Evolutionary conservation across 176 grass and related monocot genomes (phyloP), one percentile per base, ranked within the genome.

Genomic region (Cymbopogon citratus): DNA sequence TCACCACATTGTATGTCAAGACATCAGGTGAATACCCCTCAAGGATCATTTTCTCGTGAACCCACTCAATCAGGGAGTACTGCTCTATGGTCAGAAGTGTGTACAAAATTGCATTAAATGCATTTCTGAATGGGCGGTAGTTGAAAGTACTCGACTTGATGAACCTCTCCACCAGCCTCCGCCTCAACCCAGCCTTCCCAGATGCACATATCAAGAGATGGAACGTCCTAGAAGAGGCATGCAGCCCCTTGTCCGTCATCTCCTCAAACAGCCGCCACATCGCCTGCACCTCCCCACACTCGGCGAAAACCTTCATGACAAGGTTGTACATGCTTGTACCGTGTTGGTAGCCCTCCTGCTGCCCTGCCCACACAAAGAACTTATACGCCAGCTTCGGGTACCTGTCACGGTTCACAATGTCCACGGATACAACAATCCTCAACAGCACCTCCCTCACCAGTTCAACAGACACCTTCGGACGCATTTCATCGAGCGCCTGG

Each of bases 251-350:
- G 12, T 84, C 74, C 0, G 85, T 71, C 95, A 98, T 98, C 66
- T 98, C 92, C 81, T 92, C 92, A 44, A 91, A 74, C 72, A 98
- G 62, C n/a, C 84, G 18, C 92, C 95, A 91, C 92, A 98, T 93
- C 5, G 92, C 95, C 75, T 91, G 94, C 66, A 98, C 76, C 84
- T 94, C 90, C n/a, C 86, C 82, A 26, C 92, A 91, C 83, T 94
- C 44, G 0, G 95, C 84, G 33, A 93, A 98, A 52, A 98, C 78
- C 81, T 98, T 94, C 81, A 94, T 83, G 16, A 87, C 88, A 64
- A 92, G 76, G 83, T 98, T 94, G 82, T 94, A 94, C 74, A 85
- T 92, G 72, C 81, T 84, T 0, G 88, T 85, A 40, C 60, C 78
- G 23, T 98, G 92, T 35, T 15, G 81, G 63, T 86, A 94, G 36